These are phyloP conservation scores for Pythium periplocum DNA, from an alignment of 352 stramenopile species.

Conservation along the genomic window DNA sequence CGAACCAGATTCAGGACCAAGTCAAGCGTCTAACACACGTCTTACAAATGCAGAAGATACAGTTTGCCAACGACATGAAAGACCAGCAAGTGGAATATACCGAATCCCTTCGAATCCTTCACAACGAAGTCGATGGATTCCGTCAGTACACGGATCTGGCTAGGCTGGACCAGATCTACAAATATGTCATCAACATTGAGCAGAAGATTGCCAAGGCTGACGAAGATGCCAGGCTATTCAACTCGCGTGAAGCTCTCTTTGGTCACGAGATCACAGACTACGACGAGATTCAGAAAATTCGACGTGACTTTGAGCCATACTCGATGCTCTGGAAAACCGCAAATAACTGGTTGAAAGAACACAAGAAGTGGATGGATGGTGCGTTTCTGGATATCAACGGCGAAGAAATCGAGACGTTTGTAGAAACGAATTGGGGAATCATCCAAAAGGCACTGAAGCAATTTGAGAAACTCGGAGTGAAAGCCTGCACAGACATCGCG, in stretches of 20 bases:
- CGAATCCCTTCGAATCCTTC: constrained; percentile 71
- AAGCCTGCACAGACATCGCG: constrained; percentile 84
- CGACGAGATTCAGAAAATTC: constrained; percentile 84
- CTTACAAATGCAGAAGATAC: constrained; percentile 74
- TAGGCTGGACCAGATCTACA: constrained; percentile 82
- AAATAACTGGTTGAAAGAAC: constrained; percentile 88
- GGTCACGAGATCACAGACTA: constrained; percentile 89
- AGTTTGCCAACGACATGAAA: constrained; percentile 88
- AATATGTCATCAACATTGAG: constrained; percentile 83
- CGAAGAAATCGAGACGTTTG: constrained; percentile 90
- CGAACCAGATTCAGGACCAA: constrained; percentile 86
- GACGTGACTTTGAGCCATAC: constrained; percentile 92
- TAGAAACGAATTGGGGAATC: constrained; percentile 70
- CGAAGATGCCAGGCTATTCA: constrained; percentile 88
- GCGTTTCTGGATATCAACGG: constrained; percentile 89
- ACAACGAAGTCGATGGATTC: constrained; percentile 87
- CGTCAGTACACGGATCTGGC: constrained; percentile 84
- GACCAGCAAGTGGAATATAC: constrained; percentile 92
- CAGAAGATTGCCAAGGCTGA: constrained; percentile 86
- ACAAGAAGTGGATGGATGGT: constrained; percentile 91
- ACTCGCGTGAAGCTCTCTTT: constrained; percentile 89
- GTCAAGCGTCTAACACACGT: constrained; percentile 78
- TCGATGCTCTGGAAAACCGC: constrained; percentile 91
- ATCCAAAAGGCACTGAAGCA: constrained; percentile 91
- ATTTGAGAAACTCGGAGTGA: constrained; percentile 89